Evolutionary conservation across 768 basidiomycete genomes (phyloP).

Genomic region (Naganishia friedmannii): DNA sequence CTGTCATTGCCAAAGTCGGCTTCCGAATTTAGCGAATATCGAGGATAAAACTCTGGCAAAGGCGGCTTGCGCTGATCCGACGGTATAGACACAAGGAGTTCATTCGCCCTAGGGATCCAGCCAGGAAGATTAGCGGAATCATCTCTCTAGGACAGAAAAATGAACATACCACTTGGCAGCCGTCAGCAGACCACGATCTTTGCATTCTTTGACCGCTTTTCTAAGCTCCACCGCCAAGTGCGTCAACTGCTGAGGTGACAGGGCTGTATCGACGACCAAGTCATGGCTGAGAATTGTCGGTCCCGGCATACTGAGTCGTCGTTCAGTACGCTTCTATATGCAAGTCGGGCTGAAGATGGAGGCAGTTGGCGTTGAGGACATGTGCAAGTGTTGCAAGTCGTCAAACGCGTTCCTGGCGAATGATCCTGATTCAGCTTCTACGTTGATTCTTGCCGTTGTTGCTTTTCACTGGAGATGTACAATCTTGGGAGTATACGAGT

Average conservation of each 20-base stretch:
- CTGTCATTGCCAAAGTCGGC: conserved; percentile 2
- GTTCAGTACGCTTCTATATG: background rate
- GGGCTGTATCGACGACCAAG: background rate
- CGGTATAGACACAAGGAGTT: conserved; percentile 29
- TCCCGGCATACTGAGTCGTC: background rate
- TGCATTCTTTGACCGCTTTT: conserved; percentile 31
- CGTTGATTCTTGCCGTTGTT: too few species aligned
- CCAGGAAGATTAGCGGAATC: background rate
- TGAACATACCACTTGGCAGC: conserved; percentile 30
- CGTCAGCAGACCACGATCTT: conserved; percentile 25
- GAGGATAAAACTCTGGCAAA: conserved; percentile 17
- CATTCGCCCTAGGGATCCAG: conserved; percentile 25
- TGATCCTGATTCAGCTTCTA: background rate
- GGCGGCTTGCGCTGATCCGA: conserved; percentile 7
- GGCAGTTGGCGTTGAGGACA: background rate
- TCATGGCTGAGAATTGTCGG: background rate
- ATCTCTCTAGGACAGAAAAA: background rate
- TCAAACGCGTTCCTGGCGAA: background rate
- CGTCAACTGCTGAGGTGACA: conserved; percentile 17
- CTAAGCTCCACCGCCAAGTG: conserved; percentile 24
- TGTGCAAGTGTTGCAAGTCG: background rate
- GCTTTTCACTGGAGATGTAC: too few species aligned
- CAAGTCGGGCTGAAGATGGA: background rate
- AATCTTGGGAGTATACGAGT: too few species aligned
- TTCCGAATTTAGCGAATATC: conserved; percentile 13